Percentiles rank a stretch among this genome's conserved stretches.
phyloP scores from a whole-genome alignment of 305 asterid species.

The Fraxinus xanthoxyloides region DNA sequence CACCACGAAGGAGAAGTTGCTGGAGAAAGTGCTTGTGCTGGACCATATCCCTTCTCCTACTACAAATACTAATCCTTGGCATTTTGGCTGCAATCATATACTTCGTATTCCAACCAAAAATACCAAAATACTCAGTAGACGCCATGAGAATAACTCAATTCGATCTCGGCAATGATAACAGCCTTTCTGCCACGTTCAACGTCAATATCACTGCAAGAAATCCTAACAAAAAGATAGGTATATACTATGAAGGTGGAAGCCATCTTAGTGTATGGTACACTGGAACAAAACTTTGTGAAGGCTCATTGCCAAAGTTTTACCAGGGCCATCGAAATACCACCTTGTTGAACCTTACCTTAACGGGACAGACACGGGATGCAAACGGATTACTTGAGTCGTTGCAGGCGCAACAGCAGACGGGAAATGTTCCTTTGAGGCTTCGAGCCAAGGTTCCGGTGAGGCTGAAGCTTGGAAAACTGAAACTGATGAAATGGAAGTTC shows the following conservation, averaged over 20 bases:
- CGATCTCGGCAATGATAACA: too few species aligned
- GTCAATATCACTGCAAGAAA: too few species aligned
- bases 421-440: constrained; percentile 68
- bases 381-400: constrained; percentile 31
- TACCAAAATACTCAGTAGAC: constrained; percentile 74
- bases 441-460: constrained; percentile 80
- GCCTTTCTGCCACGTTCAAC: too few species aligned
- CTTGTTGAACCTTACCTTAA: too few species aligned
- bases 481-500: constrained; percentile 79
- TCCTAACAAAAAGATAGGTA: too few species aligned
- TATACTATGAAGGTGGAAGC: too few species aligned
- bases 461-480: constrained; percentile 69
- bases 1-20: constrained; percentile 58
- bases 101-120: constrained; percentile 69
- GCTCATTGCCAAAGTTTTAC: too few species aligned
- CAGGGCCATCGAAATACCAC: too few species aligned
- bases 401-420: constrained; percentile 65
- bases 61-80: constrained; percentile 44
- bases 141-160: constrained; percentile 51
- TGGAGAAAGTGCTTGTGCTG: constrained; percentile 66
- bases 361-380: too few species aligned
- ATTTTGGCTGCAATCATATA: constrained; percentile 59
- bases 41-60: constrained; percentile 45
- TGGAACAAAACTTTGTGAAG: too few species aligned
- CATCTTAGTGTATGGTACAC: too few species aligned